phyloP scores from a whole-genome alignment of 106 monocot species.

The Allium fistulosum region DNA sequence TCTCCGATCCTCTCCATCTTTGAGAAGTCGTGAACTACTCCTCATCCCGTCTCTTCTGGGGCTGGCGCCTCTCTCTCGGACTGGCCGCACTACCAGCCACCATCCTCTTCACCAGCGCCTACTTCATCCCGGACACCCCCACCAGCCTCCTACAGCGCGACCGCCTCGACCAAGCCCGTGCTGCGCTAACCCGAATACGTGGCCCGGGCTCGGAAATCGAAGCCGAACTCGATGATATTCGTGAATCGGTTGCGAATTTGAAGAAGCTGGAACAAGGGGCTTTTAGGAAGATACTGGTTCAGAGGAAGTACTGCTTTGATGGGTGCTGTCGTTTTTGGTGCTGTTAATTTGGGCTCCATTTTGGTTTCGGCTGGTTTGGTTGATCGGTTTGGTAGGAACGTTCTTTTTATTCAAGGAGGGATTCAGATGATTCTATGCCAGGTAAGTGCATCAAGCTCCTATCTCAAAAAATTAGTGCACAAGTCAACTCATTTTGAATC shows the following conservation, averaged over 20 bases:
- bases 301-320: slow-evolving; percentile 24
- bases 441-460: slow-evolving; percentile 2
- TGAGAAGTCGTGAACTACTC: slow-evolving; percentile 21
- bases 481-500: not conserved
- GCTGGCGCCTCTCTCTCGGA: too few relatives aligned
- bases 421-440: slow-evolving; percentile 34
- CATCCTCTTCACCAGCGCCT: too few relatives aligned
- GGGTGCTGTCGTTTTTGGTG: slow-evolving; percentile 15
- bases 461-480: not conserved
- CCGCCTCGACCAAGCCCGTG: too few relatives aligned
- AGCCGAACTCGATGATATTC: too few relatives aligned
- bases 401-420: slow-evolving; percentile 35
- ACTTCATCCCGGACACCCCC: too few relatives aligned
- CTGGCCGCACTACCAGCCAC: too few relatives aligned
- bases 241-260: too few relatives aligned
- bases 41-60: slow-evolving; percentile 18
- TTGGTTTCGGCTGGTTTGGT: slow-evolving; percentile 5
- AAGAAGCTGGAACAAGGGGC: too few relatives aligned
- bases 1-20: too few relatives aligned
- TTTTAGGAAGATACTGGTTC: slow-evolving; percentile 13
- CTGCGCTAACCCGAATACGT: too few relatives aligned
- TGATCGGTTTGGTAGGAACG: slow-evolving; percentile 24
- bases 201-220: too few relatives aligned
- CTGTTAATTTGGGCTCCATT: slow-evolving; percentile 5
- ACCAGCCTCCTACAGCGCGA: too few relatives aligned